These are phyloP conservation scores for Lablab purpureus DNA, from an alignment of 306 rosid species.

Conservation along the genomic window DNA sequence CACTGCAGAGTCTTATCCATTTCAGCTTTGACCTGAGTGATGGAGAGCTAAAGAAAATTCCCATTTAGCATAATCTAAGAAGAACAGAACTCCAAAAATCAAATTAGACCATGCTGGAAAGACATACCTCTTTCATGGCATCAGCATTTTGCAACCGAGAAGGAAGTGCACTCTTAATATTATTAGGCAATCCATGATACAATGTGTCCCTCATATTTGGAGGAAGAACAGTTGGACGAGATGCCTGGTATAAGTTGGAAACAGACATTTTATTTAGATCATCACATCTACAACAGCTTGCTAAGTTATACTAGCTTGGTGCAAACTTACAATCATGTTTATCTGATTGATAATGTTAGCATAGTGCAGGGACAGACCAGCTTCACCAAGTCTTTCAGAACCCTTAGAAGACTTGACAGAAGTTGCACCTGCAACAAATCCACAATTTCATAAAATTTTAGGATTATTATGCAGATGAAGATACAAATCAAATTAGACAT, in stretches of 20 bases:
- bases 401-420: slow-evolving; percentile 32
- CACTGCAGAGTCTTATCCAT: slow-evolving; percentile 79
- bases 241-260: slow-evolving; percentile 59
- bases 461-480: too few species aligned
- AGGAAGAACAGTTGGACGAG: slow-evolving; percentile 78
- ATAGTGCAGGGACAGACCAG: slow-evolving; percentile 95
- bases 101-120: background rate
- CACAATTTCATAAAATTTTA: slow-evolving; percentile 23
- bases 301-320: slow-evolving; percentile 18
- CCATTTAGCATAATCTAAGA: slow-evolving; percentile 38
- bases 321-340: slow-evolving; percentile 73
- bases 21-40: slow-evolving; percentile 69
- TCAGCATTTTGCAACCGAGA: slow-evolving; percentile 59
- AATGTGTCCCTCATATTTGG: slow-evolving; percentile 80
- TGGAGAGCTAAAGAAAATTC: slow-evolving; percentile 60
- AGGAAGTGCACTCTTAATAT: slow-evolving; percentile 69
- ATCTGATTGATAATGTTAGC: slow-evolving; percentile 86
- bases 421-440: slow-evolving; percentile 51
- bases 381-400: slow-evolving; percentile 75
- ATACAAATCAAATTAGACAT: background rate
- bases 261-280: slow-evolving; percentile 4
- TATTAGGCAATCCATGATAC: slow-evolving; percentile 76
- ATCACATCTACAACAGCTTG: background rate
- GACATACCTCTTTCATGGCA: slow-evolving; percentile 67
- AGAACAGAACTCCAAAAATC: slow-evolving; percentile 22